Evolutionary conservation across 2,329 filamentous ascomycete genomes (phyloP), one percentile per base, ranked within the genome.

Genomic region (Diplodia mutila): DNA sequence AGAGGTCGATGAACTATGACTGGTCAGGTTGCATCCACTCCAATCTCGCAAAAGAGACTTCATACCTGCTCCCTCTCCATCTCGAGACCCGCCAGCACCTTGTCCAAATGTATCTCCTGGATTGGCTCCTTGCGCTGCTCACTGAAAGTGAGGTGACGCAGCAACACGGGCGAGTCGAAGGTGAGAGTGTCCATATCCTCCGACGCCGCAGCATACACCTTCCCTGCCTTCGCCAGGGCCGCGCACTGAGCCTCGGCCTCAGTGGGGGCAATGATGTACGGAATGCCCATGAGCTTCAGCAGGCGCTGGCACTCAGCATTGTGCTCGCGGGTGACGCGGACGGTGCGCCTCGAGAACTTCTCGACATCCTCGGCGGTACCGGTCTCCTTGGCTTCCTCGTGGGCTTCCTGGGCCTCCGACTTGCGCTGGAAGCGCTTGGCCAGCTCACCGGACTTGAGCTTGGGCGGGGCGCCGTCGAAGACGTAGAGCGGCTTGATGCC

Each of bases 111-210:
- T 61, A 99, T 97, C 79, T 99, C 95, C 75, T 96, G 94, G 72
- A 99, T 97, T 0, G 95, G 95, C 78, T 98, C 94, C 81, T 99
- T 99, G 71, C 94, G 87, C 82, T 97, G 93, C 83, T 99, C 95
- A 76, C 93, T 96, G 79, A 97, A 98, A 1, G 95, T 99, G 70
- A 99, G 86, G 80, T 99, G 94, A 61, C 95, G 87, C 71, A 99
- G 83, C 55, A 99, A 83, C 68, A 99, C 94, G 0, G 95, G 95
- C 63, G 94, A 86, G 75, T 97, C 89, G 80, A 99, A 99, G 75
- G 94, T 98, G 66, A 99, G 83, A 0, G 95, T 99, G 77, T 99
- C 95, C 95, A 99, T 99, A 81, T 99, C 95, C 81, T 99, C 95
- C 71, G 92, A 97, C 2, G 95, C 95, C 23, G 95, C 95, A 3